Percentiles rank a stretch among this genome's conserved stretches.
These are phyloP conservation scores for Penicillium lividum DNA, from an alignment of 495 filamentous ascomycete genomes.

Conservation along the genomic window DNA sequence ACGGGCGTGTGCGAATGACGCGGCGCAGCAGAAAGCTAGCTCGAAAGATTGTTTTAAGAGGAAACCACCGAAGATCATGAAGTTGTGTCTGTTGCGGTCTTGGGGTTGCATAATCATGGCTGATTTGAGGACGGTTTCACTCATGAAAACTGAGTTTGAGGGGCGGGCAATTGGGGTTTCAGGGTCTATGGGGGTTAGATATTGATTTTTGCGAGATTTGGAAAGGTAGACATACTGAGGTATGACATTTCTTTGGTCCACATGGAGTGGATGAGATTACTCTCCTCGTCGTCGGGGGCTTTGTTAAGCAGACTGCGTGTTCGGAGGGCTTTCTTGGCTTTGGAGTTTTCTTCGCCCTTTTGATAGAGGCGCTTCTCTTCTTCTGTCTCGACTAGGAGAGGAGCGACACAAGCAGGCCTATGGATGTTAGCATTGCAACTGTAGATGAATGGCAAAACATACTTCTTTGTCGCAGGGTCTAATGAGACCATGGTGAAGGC, in stretches of 20 bases:
- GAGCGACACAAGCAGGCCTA: conserved; percentile 57
- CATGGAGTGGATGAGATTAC: conserved; percentile 75
- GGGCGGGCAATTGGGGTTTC: conserved; percentile 59
- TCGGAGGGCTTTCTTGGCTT: conserved; percentile 67
- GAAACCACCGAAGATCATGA: conserved; percentile 90
- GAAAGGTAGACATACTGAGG: conserved; percentile 41
- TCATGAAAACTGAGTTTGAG: conserved; percentile 66
- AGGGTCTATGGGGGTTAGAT: conserved; percentile 48
- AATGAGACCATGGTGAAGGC: conserved; percentile 85
- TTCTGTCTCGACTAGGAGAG: conserved; percentile 64
- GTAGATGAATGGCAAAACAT: conserved; percentile 28
- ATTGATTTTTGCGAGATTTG: conserved; percentile 2
- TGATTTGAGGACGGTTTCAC: conserved; percentile 63
- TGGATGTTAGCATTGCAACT: conserved; percentile 12
- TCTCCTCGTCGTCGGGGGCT: conserved; percentile 75
- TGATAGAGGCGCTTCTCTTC: conserved; percentile 70
- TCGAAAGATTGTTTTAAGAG: conserved; percentile 82
- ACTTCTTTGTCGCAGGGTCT: conserved; percentile 71
- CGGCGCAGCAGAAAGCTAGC: conserved; percentile 86
- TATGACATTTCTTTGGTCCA: conserved; percentile 75
- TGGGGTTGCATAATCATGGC: conserved; percentile 88
- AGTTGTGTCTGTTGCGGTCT: conserved; percentile 80
- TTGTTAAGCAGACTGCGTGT: conserved; percentile 67
- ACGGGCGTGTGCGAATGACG: conserved; percentile 70
- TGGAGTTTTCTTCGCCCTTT: conserved; percentile 71